Percentiles rank a stretch among this genome's conserved stretches.
Conservation (phyloP, 2,329 filamentous ascomycete species). For the Xylariales sp. region DNA sequence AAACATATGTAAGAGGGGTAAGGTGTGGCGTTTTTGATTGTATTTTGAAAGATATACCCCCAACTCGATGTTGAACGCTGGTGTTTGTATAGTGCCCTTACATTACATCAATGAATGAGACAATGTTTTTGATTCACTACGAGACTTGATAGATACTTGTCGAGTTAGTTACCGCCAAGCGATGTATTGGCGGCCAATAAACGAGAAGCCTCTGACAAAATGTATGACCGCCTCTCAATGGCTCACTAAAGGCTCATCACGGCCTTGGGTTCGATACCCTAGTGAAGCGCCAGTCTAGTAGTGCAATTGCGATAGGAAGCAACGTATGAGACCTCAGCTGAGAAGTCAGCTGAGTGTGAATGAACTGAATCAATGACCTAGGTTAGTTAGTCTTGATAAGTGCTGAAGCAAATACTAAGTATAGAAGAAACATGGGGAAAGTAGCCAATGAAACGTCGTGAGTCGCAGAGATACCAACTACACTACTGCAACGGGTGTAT, state of each 20-base stretch:
- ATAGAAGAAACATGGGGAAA: constrained; percentile 13
- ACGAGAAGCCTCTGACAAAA: background rate
- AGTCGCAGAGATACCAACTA: background rate
- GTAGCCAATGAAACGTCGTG: constrained; percentile 16
- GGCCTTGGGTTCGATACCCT: background rate
- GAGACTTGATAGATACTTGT: background rate
- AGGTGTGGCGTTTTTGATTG: constrained; percentile 27
- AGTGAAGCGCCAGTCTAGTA: background rate
- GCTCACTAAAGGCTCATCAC: background rate
- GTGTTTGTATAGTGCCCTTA: constrained; percentile 13
- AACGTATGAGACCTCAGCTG: background rate
- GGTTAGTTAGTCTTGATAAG: too few relatives aligned
- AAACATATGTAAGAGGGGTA: background rate
- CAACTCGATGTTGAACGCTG: constrained; percentile 20
- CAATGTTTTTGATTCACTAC: constrained; percentile 9
- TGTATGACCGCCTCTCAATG: background rate
- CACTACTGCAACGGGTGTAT: constrained; percentile 8
- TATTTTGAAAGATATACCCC: constrained; percentile 38
- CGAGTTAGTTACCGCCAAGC: background rate
- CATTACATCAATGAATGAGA: constrained; percentile 9
- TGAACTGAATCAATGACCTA: background rate
- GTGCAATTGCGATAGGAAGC: background rate
- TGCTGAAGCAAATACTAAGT: background rate
- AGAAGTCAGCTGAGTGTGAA: constrained; percentile 13
- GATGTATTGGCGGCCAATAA: background rate